A percentile compares a stretch with the other conserved stretches of the same genome.
Evolutionary conservation across 73 alveolate genomes (phyloP).

Genomic region (Paramecium sonneborni): DNA sequence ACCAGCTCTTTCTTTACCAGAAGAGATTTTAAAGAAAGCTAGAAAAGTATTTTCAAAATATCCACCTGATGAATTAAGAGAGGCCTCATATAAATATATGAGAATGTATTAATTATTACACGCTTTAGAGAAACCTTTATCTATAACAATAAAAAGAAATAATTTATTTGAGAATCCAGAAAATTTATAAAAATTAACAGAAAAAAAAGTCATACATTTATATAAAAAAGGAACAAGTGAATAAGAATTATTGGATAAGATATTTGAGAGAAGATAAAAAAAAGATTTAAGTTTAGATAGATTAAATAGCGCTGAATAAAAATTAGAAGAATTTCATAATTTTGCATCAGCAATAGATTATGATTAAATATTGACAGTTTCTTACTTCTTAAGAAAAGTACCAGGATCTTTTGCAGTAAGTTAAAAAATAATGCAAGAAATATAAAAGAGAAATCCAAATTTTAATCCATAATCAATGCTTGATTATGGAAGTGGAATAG

Average conservation of each 20-base stretch:
- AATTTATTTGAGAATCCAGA: not conserved
- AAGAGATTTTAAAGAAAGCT: not conserved
- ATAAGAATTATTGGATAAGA: not conserved
- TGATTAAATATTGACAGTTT: not conserved
- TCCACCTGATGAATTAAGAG: conserved; percentile 38
- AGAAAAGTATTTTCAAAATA: conserved; percentile 20
- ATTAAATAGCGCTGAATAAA: not conserved
- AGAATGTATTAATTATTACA: conserved; percentile 51
- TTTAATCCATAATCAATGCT: conserved; percentile 16
- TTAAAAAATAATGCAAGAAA: not conserved
- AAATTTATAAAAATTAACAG: conserved; percentile 53
- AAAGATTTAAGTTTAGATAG: not conserved
- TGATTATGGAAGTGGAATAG: conserved; percentile 58
- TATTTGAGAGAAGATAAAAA: not conserved
- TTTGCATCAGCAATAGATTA: not conserved
- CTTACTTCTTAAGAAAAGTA: conserved; percentile 33
- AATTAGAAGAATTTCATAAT: conserved; percentile 1
- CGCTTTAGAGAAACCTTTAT: conserved; percentile 36
- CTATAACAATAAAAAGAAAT: conserved; percentile 19
- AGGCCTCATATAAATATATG: conserved; percentile 6
- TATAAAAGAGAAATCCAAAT: not conserved
- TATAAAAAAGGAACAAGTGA: not conserved
- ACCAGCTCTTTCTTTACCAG: conserved; percentile 44
- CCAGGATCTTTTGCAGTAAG: conserved; percentile 49
- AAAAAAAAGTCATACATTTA: not conserved